Percentiles rank a stretch among this genome's conserved stretches.
These are phyloP conservation scores for Plasmodium reichenowi DNA, from an alignment of 169 alveolate genomes.

Conservation along the genomic window DNA sequence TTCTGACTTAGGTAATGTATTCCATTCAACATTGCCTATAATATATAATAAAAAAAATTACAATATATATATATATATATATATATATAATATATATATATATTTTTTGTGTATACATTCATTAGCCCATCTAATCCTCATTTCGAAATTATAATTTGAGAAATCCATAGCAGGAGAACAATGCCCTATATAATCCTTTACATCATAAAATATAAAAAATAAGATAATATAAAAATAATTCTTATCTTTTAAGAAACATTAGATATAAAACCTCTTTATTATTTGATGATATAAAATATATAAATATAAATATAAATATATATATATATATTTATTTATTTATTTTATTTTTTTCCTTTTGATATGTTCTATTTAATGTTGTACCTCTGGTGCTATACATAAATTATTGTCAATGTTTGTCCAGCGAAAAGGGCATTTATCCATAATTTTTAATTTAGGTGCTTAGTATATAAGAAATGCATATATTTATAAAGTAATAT, in stretches of 20 bases:
- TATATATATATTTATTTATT: not conserved
- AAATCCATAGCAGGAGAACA: constrained; percentile 86
- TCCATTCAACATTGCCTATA: constrained; percentile 54
- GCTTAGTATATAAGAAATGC: constrained; percentile 23
- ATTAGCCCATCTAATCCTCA: constrained; percentile 76
- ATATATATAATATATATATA: not conserved
- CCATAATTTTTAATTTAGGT: constrained; percentile 67
- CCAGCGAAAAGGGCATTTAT: constrained; percentile 83
- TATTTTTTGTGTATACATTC: constrained; percentile 61
- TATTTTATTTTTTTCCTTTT: not conserved
- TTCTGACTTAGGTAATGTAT: not conserved
- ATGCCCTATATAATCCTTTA: constrained; percentile 78
- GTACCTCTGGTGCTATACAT: constrained; percentile 85
- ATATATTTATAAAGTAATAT: constrained; percentile 4
- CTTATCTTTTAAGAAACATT: not conserved
- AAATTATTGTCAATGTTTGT: constrained; percentile 59
- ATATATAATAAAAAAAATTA: constrained; percentile 1
- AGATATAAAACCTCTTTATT: not conserved
- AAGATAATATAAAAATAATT: not conserved
- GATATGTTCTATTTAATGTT: not conserved
- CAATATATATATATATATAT: not conserved
- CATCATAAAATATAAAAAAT: not conserved
- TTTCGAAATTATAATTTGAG: constrained; percentile 56
- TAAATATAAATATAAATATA: not conserved
- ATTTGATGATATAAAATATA: not conserved